Base-by-base conservation (phyloP, 805 yeast species). In the Metschnikowia matae region DNA sequence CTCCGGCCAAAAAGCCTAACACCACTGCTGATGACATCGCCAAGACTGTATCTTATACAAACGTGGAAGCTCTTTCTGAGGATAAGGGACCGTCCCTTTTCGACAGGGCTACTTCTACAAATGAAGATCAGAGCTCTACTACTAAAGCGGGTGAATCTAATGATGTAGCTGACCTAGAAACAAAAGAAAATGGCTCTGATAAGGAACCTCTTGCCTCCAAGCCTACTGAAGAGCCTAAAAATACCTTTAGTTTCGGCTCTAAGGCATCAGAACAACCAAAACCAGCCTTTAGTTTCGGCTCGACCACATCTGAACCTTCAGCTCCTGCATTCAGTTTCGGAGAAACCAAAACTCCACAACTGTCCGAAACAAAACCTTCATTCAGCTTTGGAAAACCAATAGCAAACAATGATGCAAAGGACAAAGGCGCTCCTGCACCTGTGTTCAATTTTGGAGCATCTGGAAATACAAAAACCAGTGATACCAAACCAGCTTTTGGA, bases 21-120 rank as follows among this genome's bases (percentile, higher is more conserved):
- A 46, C 51, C 2, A 67, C 65, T 13, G 74, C 75, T 10, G 65
- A 66, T 45, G 74, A 70, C 39, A 71, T 73, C 15, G 60, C 62
- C 38, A 68, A 67, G 40, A 69, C 77, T 2, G 63, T 70, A 11
- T 60, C 66, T 17, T 70, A 64, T 49, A 70, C 66, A 44, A 63
- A 65, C 50, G 62, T 69, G 18, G 66, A 64, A 48, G 62, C 60
- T 18, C 55, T 69, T 20, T 55, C 64, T 4, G 53, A 43, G 10
- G 34, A 34, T 10, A 45, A 29, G 15, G 36, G 44, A n/a, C 21
- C 44, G 18, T 32, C 32, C 11, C 26, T 45, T 45, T 45, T 45
- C n/a, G 43, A 38, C 31, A 38, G 20, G 26, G 26, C 13, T 20
- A 20, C 37, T 20, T 6, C 34, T 4, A 15, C 34, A 10, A 29